phyloP scores from a whole-genome alignment of 208 protist species.

The Vickermania spadyakhi region DNA sequence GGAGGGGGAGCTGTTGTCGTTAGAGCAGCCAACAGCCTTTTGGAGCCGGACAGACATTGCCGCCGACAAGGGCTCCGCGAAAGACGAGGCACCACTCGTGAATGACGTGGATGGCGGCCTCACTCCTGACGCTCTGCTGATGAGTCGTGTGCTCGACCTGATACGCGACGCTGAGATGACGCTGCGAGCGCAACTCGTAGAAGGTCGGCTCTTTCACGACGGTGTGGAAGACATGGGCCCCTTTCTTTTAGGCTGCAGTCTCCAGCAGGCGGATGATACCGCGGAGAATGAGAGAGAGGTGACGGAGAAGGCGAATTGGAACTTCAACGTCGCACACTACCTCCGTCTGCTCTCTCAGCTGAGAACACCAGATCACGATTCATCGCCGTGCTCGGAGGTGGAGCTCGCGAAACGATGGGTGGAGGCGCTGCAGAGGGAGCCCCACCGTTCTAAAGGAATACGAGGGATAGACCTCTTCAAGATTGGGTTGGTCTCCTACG shows the following conservation, averaged over 20 bases:
- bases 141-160: not conserved
- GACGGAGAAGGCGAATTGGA: no score
- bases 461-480: slow-evolving; percentile 7
- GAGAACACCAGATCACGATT: not conserved
- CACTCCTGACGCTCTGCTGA: not conserved
- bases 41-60: no score
- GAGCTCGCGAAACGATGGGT: no score
- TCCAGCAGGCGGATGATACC: slow-evolving; percentile 2
- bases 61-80: no score
- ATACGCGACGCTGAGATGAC: not conserved
- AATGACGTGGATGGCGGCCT: not conserved
- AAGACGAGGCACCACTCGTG: no score
- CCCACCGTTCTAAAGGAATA: no score
- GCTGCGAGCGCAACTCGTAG: not conserved
- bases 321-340: no score
- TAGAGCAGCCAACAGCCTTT: not conserved
- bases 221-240: not conserved
- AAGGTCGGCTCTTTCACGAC: not conserved
- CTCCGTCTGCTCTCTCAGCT: slow-evolving; percentile 1
- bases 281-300: no score
- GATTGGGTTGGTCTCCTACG: slow-evolving; percentile 13
- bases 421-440: no score
- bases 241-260: not conserved
- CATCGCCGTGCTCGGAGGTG: not conserved
- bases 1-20: slow-evolving; percentile 4